Evolutionary conservation across 805 yeast species (phyloP).

Genomic region (Candida cerambycidarum): DNA sequence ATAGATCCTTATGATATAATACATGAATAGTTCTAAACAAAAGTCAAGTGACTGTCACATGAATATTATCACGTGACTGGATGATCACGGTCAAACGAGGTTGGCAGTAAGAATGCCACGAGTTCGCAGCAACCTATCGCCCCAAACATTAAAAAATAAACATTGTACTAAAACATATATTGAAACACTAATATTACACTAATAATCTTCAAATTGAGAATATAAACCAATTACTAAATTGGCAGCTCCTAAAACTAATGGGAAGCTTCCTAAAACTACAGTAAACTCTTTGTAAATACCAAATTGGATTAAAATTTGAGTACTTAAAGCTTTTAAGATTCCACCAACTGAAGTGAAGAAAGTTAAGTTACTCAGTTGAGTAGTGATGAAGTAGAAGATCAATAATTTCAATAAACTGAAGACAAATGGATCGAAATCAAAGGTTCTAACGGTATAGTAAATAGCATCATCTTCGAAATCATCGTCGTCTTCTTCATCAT

Average conservation of each 20-base stretch:
- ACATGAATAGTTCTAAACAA: too few relatives aligned
- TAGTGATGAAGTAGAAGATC: slow-evolving; percentile 38
- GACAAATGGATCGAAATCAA: slow-evolving; percentile 53
- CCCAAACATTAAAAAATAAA: too few relatives aligned
- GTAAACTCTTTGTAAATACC: slow-evolving; percentile 38
- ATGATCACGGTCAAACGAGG: too few relatives aligned
- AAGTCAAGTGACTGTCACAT: too few relatives aligned
- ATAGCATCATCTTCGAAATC: slow-evolving; percentile 30
- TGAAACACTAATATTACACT: slow-evolving; percentile 11
- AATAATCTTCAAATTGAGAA: slow-evolving; percentile 49
- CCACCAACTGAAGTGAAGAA: slow-evolving; percentile 26
- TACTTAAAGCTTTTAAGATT: slow-evolving; percentile 26
- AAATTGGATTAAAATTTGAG: slow-evolving; percentile 34
- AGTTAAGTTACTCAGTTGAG: slow-evolving; percentile 28
- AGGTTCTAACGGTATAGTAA: slow-evolving; percentile 31
- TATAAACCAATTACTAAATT: slow-evolving; percentile 49
- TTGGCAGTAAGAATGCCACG: too few relatives aligned
- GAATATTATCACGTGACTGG: too few relatives aligned
- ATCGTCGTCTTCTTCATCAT: slow-evolving; percentile 20
- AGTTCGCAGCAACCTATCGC: too few relatives aligned
- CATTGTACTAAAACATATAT: slow-evolving; percentile 6
- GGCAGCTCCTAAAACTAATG: slow-evolving; percentile 46
- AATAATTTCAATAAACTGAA: slow-evolving; percentile 50
- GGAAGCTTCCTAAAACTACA: slow-evolving; percentile 45
- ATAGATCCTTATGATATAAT: background rate